Evolutionary conservation across 1,284 basidiomycete species (phyloP), one percentile per base, ranked within the genome.

Genomic region (Cystobasidiaceae sp.): DNA sequence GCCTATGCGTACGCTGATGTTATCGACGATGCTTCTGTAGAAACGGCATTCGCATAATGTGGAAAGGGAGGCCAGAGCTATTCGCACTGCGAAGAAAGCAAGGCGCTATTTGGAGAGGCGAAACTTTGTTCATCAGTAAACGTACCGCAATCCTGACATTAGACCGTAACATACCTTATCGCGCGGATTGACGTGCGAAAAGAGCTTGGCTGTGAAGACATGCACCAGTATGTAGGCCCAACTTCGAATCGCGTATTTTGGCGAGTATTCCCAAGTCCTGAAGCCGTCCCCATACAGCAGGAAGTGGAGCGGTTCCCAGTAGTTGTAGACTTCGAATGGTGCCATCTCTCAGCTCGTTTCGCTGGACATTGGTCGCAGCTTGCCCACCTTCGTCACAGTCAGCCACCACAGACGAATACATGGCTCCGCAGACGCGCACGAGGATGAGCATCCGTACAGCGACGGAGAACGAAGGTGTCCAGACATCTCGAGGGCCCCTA

Each of bases 211-310:
- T 11, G 73, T 72, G 74, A 70, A 51, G 74, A 78, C 74, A 78
- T 93, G 90, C 15, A 93, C 74, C 34, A 90, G 75, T 65, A 94
- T 83, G 77, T 97, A 98, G 8, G 90, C 85, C 92, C 93, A 98
- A 69, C 90, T 93, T 67, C 96, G 82, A 69, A 99, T 87, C 5
- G 92, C 86, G 75, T 88, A 97, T 63, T 84, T 79, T 6, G 96
- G 93, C 9, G 93, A 90, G 6, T 90, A 86, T 75, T 98, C 96
- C 96, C 96, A 98, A 0, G 96, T 97, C 78, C 98, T 93, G 77
- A 98, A 97, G 91, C 46, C 54, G 56, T 46, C 58, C 65, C 43
- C 54, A 59, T 23, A 59, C 64, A 67, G 57, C 34, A 48, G 68
- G 61, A 58, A 69, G 70, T 71, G 86, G 33, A 98, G 79, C 23